Evolutionary conservation across 2,329 filamentous ascomycete genomes (phyloP).

Genomic region (Monilinia fructicola): DNA sequence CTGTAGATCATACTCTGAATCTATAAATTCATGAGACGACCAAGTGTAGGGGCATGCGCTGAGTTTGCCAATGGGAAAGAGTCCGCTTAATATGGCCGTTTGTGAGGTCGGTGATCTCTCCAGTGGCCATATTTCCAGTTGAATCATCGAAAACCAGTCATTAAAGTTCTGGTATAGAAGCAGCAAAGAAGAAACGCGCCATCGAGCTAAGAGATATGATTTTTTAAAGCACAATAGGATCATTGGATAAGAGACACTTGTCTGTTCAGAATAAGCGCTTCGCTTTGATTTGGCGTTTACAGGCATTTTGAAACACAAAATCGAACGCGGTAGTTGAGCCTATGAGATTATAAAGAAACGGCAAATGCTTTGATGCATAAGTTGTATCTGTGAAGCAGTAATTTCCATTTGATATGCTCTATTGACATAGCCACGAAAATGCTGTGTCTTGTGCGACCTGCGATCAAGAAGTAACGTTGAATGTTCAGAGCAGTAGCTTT

Average conservation of each 20-base stretch:
- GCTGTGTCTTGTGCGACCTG: neutral
- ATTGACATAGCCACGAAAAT: conserved; percentile 14
- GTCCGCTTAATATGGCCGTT: conserved; percentile 19
- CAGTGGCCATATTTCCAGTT: conserved; percentile 3
- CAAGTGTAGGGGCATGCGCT: conserved; percentile 38
- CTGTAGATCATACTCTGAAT: conserved; percentile 29
- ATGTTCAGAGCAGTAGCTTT: too few species aligned
- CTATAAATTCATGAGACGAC: conserved; percentile 41
- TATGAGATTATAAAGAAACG: neutral
- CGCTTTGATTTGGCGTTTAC: neutral
- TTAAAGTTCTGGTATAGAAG: conserved; percentile 14
- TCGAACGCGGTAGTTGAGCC: conserved; percentile 6
- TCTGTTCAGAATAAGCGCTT: conserved; percentile 19
- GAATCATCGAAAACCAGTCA: conserved; percentile 18
- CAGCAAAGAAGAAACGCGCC: conserved; percentile 13
- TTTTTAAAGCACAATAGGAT: neutral
- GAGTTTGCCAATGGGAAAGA: conserved; percentile 36
- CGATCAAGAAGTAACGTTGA: neutral
- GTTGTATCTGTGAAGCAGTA: neutral
- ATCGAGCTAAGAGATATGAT: conserved; percentile 3
- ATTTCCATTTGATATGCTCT: neutral
- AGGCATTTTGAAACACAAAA: conserved; percentile 8
- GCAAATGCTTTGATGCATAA: conserved; percentile 1
- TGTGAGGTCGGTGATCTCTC: conserved; percentile 28
- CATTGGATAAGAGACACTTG: conserved; percentile 16